A percentile compares a stretch with the other conserved stretches of the same genome.
These are phyloP conservation scores for Metschnikowia chrysomelidarum DNA, from an alignment of 805 yeast species.

Conservation along the genomic window DNA sequence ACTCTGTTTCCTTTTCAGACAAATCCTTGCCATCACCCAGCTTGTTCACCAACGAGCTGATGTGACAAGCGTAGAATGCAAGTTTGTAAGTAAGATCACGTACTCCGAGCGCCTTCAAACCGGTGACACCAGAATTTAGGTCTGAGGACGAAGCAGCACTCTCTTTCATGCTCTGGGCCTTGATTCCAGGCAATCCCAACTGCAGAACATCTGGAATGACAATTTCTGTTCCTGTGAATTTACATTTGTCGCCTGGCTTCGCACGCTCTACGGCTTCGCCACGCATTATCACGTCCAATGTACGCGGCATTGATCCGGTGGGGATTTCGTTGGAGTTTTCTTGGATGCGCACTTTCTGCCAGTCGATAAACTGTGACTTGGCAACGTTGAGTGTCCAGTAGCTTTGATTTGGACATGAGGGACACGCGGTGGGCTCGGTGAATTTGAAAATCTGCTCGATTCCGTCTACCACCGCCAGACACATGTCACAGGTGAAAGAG, in stretches of 20 bases:
- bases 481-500: conserved; percentile 83
- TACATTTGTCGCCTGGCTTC: conserved; percentile 95
- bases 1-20: conserved; percentile 26
- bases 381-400: conserved; percentile 81
- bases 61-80: conserved; percentile 91
- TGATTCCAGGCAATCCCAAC: conserved; percentile 91
- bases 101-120: conserved; percentile 86
- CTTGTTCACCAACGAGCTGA: conserved; percentile 55
- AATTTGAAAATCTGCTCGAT: conserved; percentile 91
- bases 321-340: conserved; percentile 97
- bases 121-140: conserved; percentile 80
- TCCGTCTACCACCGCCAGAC: conserved; percentile 80
- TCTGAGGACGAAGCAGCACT: conserved; percentile 63
- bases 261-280: conserved; percentile 96
- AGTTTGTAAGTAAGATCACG: conserved; percentile 90
- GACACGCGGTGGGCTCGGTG: conserved; percentile 94
- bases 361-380: conserved; percentile 86
- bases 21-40: conserved; percentile 18
- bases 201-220: conserved; percentile 95
- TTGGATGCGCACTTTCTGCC: conserved; percentile 95
- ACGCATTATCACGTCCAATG: conserved; percentile 85
- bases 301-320: conserved; percentile 98
- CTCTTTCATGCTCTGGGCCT: conserved; percentile 78
- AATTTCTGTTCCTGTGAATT: conserved; percentile 90
- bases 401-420: conserved; percentile 82